Evolutionary conservation across 495 filamentous ascomycete species (phyloP), one percentile per base, ranked within the genome.

Genomic region (Penicillium daleae): DNA sequence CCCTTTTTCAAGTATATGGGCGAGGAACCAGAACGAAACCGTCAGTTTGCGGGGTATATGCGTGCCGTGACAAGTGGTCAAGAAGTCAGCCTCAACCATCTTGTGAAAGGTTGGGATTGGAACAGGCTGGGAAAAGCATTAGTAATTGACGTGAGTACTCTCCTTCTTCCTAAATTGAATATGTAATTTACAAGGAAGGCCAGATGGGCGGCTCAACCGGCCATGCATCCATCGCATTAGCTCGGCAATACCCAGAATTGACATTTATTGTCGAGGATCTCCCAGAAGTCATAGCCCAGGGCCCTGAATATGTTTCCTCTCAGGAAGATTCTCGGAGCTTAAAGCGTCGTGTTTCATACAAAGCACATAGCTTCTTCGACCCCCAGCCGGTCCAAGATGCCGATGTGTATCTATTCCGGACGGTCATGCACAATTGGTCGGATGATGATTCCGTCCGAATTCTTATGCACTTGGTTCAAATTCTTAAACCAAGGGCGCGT

Each of bases 101-200:
- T 74, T 2, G 33, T 75, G 32, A 33, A 49, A 5, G 74, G 65
- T 4, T 75, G 51, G 55, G 58, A 68, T 21, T 75, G 74, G 74
- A 60, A 33, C 9, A 29, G 12, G 2, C 27, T 74, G 17, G 70
- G 62, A 0, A 24, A 44, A 8, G 62, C 52, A 7, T 31, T n/a
- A 5, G 61, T 74, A 15, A 65, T 74, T 8, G 71, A 74, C 54
- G 68, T 65, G 44, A 40, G 67, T 44, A 7, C 1, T 1, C 40
- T 21, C 22, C 22, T 6, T 54, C 27, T 27, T 31, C 29, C 29
- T 31, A 3, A 1, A n/a, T 26, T 50, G 22, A 50, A 29, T 22
- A 50, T 50, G 1, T 4, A 0, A 35, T 8, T 24, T 26, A 50
- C 46, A 19, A n/a, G 4, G 9, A 21, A n/a, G n/a, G n/a, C n/a